Base-by-base conservation (phyloP, 495 filamentous ascomycete species). In the Thermothielavioides terrestris region DNA sequence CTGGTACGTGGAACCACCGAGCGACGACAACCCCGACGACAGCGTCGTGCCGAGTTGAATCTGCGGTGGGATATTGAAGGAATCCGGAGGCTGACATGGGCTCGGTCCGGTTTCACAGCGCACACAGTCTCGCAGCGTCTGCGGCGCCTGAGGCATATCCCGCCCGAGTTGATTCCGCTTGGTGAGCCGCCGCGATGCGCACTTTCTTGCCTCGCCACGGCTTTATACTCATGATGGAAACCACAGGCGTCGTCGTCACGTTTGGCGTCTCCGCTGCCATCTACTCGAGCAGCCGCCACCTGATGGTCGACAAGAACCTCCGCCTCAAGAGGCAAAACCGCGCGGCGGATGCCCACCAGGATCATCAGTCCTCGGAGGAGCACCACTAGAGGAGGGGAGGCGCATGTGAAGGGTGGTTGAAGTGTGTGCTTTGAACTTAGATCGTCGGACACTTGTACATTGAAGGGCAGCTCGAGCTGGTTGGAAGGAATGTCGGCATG, bases 101-200 rank as follows among this genome's bases (percentile, higher is more conserved):
- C 20, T 15, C 25, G 36, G 28, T 36, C 26, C 32, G 14, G 22
- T 25, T 25, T 22, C 28, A 56, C 59, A 98, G 92, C 88, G 65
- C 92, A 97, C 75, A 97, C 92, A 50, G 84, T 99, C 72, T 96
- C 92, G 39, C 92, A 99, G 75, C 46, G 94, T 59, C 76, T 99
- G 53, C 84, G 92, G 60, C 79, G 76, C 54, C 71, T 96, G 52
- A 88, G 85, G 79, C 81, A 80, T 74, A 82, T 95, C 63, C 92
- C 92, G 52, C 82, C 90, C 42, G 92, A 99, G 77, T 77, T 99
- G 80, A 81, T 91, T 61, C 92, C 92, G 59, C 81, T 99, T 56
- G 88, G 90, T 95, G 84, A 67, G 82, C 75, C 49, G 42, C 59
- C 25, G 32, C 45, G 23, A n/a, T 49, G 23, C 30, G 21, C 3